Base-by-base conservation (phyloP, 179 eudicot species). In the Beta corolliflora region DNA sequence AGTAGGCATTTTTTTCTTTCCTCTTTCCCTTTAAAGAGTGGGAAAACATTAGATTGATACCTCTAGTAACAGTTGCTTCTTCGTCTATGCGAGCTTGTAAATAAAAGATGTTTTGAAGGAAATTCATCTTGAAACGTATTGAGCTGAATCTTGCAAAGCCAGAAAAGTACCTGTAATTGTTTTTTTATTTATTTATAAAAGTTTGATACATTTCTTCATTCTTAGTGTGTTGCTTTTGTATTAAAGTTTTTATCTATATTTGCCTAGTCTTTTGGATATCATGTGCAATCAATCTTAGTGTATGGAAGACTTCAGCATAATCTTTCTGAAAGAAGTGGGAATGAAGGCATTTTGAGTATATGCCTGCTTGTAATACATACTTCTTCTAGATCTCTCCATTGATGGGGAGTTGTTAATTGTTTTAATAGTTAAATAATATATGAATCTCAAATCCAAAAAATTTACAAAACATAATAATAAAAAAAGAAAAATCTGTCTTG, bases 101-200 rank as follows among this genome's bases (percentile, higher is more conserved):
- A 85, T 82, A 70, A 81, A 81, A 79, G 80, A 81, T 81, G 80
- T 75, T 79, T 54, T 68, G 78, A 55, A 80, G 75, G 84, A 76
- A 76, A 82, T 79, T 81, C 67, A 67, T 75, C 84, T 60, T 73
- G 54, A 66, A 73, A 66, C 69, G 63, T 59, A 76, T 81, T 79
- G 60, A 79, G 63, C 72, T 69, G 72, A 78, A 80, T 67, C 78
- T 66, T 77, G 81, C 76, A 78, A 79, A 45, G 70, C 56, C 76
- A 58, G 85, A 55, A 25, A 72, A 82, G 76, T 73, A 78, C 59
- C 74, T 16, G 21, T 31, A 79, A 73, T 45, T 79, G 56, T n/a
- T 50, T 66, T 14, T 75, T 14, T 29, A 25, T 25, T 25, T 25
- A 25, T 25, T 25, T 53, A 55, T 53, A 73, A 25, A 52, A 31